Evolutionary conservation across 495 filamentous ascomycete genomes (phyloP).

Genomic region (Stereocaulon alpinum): DNA sequence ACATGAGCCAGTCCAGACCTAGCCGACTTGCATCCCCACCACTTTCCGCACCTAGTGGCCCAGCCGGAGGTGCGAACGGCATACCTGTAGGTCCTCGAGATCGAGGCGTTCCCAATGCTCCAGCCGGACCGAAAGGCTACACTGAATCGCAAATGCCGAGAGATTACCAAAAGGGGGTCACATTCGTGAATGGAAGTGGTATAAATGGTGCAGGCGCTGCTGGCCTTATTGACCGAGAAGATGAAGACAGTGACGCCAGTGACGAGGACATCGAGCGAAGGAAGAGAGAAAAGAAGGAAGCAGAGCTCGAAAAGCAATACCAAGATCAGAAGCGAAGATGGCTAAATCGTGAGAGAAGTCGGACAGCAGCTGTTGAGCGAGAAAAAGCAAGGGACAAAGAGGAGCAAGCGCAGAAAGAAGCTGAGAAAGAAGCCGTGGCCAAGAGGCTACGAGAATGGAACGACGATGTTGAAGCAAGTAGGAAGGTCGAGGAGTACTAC

Average conservation of each 20-base stretch:
- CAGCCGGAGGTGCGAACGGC: conserved; percentile 64
- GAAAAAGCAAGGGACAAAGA: conserved; percentile 69
- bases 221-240: conserved; percentile 51
- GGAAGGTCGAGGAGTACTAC: conserved; percentile 75
- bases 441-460: conserved; percentile 71
- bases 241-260: conserved; percentile 79
- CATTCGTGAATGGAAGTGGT: conserved; percentile 76
- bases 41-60: conserved; percentile 55
- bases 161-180: conserved; percentile 72
- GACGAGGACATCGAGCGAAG: conserved; percentile 78
- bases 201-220: conserved; percentile 47
- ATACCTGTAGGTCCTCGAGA: conserved; percentile 80
- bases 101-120: conserved; percentile 59
- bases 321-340: conserved; percentile 80
- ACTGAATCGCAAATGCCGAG: conserved; percentile 60
- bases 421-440: conserved; percentile 62
- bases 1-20: conserved; percentile 47
- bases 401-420: conserved; percentile 45
- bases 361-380: conserved; percentile 72
- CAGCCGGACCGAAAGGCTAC: conserved; percentile 64
- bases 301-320: conserved; percentile 71
- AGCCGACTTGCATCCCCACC: conserved; percentile 64
- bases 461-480: conserved; percentile 67
- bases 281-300: conserved; percentile 55
- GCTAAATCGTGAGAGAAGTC: conserved; percentile 77